phyloP scores from a whole-genome alignment of 306 rosid species.

The Parietaria judaica region DNA sequence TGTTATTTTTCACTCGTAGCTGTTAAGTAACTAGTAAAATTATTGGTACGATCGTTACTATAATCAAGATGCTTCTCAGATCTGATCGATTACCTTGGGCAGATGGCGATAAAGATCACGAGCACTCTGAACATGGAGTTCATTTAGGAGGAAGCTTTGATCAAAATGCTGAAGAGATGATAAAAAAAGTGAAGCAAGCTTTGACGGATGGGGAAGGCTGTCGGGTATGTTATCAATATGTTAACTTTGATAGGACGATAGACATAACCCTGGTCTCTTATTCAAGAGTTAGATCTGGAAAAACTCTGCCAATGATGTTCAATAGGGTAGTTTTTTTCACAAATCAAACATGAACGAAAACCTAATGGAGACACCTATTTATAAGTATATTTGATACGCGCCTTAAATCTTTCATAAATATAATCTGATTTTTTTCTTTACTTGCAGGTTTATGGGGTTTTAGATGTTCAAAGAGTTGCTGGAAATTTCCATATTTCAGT shows the following conservation, averaged over 20 bases:
- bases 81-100: conserved; percentile 21
- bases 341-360: too few relatives aligned
- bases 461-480: conserved; percentile 95
- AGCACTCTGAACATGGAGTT: conserved; percentile 40
- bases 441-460: conserved; percentile 83
- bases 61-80: not conserved
- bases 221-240: conserved; percentile 44
- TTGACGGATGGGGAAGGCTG: conserved; percentile 67
- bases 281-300: too few relatives aligned
- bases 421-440: conserved; percentile 1
- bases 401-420: not conserved
- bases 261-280: too few relatives aligned
- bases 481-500: conserved; percentile 91
- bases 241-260: not conserved
- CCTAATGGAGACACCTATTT: not conserved
- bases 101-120: conserved; percentile 56
- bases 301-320: too few relatives aligned
- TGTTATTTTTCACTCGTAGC: too few relatives aligned
- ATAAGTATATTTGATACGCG: not conserved
- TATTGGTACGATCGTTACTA: not conserved
- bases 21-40: not conserved
- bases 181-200: conserved; percentile 76
- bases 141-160: conserved; percentile 48
- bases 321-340: too few relatives aligned
- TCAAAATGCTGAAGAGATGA: conserved; percentile 54